Percentiles rank a stretch among this genome's conserved stretches.
Conservation (phyloP, 805 yeast genomes). For the Hanseniaspora clermontiae region DNA sequence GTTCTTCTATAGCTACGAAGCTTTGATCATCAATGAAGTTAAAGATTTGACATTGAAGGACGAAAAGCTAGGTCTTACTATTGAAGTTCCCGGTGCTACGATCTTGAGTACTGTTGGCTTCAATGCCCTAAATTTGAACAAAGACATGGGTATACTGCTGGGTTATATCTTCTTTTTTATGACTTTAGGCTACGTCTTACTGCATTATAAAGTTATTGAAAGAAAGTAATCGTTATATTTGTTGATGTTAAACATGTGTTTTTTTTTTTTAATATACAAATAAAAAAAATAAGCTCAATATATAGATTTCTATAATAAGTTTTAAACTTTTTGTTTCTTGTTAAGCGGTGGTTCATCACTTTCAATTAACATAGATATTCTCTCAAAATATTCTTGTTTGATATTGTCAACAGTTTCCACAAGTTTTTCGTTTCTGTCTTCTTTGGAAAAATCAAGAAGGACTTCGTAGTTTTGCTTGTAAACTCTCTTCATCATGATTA, state of each 20-base stretch:
- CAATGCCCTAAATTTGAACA: constrained; percentile 59
- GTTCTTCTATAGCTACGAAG: constrained; percentile 93
- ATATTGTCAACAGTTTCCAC: constrained; percentile 62
- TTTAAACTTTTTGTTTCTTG: constrained; percentile 2
- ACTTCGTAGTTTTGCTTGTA: constrained; percentile 73
- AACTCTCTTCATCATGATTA: constrained; percentile 61
- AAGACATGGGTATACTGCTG: constrained; percentile 50
- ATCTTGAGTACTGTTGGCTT: constrained; percentile 92
- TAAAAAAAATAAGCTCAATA: too few species aligned
- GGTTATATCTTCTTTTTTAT: constrained; percentile 49
- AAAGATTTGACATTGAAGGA: constrained; percentile 72
- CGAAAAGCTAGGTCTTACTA: constrained; percentile 80
- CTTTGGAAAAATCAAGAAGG: constrained; percentile 48
- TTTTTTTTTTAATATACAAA: too few species aligned
- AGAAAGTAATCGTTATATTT: not conserved
- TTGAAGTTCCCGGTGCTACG: constrained; percentile 96
- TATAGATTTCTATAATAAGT: not conserved
- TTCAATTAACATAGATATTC: constrained; percentile 8
- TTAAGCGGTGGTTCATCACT: constrained; percentile 7
- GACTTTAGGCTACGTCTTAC: constrained; percentile 57
- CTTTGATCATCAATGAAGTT: constrained; percentile 84
- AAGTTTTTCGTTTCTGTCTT: constrained; percentile 54
- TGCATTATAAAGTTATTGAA: constrained; percentile 65
- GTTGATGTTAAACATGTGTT: too few species aligned
- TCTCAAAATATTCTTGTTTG: constrained; percentile 47